Evolutionary conservation across 148 eudicot genomes (phyloP).

Genomic region (Arbutus unedo): DNA sequence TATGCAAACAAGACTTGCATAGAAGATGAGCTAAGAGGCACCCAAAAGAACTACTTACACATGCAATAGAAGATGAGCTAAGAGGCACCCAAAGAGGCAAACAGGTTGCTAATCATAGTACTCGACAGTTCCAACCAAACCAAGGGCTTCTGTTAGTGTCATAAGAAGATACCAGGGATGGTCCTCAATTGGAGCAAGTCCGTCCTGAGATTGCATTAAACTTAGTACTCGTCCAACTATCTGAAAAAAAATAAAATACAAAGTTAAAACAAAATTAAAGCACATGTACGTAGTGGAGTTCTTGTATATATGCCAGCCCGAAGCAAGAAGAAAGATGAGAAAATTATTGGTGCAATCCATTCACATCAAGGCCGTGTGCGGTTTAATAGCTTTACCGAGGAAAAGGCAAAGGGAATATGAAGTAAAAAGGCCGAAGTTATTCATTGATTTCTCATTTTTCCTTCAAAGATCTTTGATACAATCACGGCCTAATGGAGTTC

Average conservation of each 20-base stretch:
- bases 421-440: too few species aligned
- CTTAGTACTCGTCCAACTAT: constrained; percentile 33
- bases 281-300: background rate
- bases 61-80: background rate
- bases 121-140: constrained; percentile 67
- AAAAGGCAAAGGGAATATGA: background rate
- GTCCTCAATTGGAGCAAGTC: too few species aligned
- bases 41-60: background rate
- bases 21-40: background rate
- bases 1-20: background rate
- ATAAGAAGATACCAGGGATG: too few species aligned
- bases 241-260: constrained; percentile 25
- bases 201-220: too few species aligned
- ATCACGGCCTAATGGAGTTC: background rate
- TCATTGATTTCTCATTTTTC: too few species aligned
- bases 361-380: background rate
- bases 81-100: constrained; percentile 11
- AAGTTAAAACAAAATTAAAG: too few species aligned
- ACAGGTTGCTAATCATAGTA: constrained; percentile 24
- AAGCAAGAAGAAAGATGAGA: background rate
- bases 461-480: background rate
- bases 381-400: background rate
- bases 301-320: background rate
- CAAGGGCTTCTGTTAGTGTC: too few species aligned
- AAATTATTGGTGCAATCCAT: background rate